These are phyloP conservation scores for Pichia terricola DNA, from an alignment of 1,139 yeast species.

Conservation along the genomic window DNA sequence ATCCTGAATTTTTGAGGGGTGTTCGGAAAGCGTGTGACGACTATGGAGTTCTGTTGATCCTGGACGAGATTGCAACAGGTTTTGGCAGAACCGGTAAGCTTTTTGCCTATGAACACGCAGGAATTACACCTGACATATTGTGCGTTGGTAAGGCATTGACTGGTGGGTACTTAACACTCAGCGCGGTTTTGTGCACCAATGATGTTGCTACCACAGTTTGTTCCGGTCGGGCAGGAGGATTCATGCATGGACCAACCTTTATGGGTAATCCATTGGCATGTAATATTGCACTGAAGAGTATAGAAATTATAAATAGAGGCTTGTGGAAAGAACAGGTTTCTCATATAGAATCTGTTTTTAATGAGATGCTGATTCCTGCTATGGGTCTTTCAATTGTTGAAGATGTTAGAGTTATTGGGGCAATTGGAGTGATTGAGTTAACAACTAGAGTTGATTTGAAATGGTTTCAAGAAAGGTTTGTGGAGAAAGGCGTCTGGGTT, in stretches of 20 bases:
- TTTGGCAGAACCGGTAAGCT: slow-evolving; percentile 42
- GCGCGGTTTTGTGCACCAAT: slow-evolving; percentile 10
- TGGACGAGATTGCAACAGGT: slow-evolving; percentile 58
- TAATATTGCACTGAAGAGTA: slow-evolving; percentile 10
- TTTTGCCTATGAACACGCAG: slow-evolving; percentile 39
- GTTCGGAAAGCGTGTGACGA: slow-evolving; percentile 41
- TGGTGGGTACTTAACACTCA: slow-evolving; percentile 23
- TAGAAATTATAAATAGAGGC: slow-evolving; percentile 9
- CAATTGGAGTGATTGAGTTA: slow-evolving; percentile 26
- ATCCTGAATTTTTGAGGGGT: slow-evolving; percentile 8
- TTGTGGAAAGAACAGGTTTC: slow-evolving; percentile 9
- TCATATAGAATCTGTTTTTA: slow-evolving; percentile 5
- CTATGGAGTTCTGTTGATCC: slow-evolving; percentile 40
- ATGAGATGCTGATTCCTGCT: neutral
- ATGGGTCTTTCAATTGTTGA: slow-evolving; percentile 3
- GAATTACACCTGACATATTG: slow-evolving; percentile 32
- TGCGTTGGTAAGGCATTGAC: slow-evolving; percentile 34
- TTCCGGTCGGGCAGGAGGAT: slow-evolving; percentile 10
- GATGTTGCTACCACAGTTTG: slow-evolving; percentile 8
- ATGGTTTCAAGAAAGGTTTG: slow-evolving; percentile 11
- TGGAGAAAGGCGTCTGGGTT: slow-evolving; percentile 11
- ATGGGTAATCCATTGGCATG: slow-evolving; percentile 14
- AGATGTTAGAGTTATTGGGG: slow-evolving; percentile 24
- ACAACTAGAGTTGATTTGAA: slow-evolving; percentile 16
- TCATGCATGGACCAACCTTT: slow-evolving; percentile 14